Evolutionary conservation across 2,329 filamentous ascomycete genomes (phyloP).

Genomic region (Sarocladiaceae sp.): DNA sequence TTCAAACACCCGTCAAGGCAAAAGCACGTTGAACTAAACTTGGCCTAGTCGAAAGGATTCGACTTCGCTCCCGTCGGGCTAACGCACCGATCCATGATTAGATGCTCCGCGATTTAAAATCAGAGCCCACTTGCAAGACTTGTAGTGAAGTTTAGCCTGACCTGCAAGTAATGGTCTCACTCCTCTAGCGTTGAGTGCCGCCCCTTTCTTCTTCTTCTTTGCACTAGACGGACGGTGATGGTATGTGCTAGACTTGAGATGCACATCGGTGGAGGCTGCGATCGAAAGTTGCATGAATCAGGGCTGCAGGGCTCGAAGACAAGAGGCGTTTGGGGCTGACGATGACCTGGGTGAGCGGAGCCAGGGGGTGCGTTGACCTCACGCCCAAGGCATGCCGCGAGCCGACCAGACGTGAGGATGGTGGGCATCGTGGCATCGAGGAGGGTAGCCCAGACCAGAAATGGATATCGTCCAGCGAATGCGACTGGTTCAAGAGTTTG

Average conservation of each 20-base stretch:
- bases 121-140: no score
- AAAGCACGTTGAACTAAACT: no score
- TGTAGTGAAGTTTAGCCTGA: no score
- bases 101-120: no score
- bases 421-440: not conserved
- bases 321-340: conserved; percentile 8
- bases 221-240: not conserved
- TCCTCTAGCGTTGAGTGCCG: no score
- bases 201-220: no score
- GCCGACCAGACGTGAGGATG: not conserved
- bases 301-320: conserved; percentile 10
- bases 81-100: not conserved
- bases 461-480: not conserved
- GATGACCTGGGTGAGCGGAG: conserved; percentile 1
- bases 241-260: not conserved
- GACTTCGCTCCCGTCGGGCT: no score
- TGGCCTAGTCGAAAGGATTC: no score
- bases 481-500: conserved; percentile 5
- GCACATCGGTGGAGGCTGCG: not conserved
- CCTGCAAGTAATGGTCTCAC: no score
- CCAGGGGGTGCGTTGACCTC: conserved; percentile 7
- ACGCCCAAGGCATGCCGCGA: conserved; percentile 2
- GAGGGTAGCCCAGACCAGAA: conserved; percentile 8
- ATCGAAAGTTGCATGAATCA: conserved; percentile 7
- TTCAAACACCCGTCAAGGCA: not conserved